These are phyloP conservation scores for Aureobasidium leucospermi DNA, from an alignment of 2,329 filamentous ascomycete genomes.

Conservation along the genomic window DNA sequence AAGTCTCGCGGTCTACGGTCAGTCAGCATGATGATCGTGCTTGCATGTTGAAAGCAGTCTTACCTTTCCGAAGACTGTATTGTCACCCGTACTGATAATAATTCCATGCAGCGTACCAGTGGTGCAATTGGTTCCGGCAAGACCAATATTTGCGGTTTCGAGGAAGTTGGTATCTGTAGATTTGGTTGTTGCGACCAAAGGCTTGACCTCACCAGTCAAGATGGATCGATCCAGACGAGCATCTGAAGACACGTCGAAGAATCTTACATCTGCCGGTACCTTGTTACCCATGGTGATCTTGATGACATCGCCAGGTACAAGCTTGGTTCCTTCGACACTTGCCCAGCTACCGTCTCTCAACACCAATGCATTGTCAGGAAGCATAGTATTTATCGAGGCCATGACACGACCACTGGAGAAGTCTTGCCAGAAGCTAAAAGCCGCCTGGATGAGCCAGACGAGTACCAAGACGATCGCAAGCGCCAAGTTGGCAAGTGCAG, in stretches of 20 bases:
- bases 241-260: constrained; percentile 61
- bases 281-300: constrained; percentile 65
- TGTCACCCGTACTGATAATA: constrained; percentile 64
- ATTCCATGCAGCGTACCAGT: constrained; percentile 60
- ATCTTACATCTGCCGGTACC: constrained; percentile 64
- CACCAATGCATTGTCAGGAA: constrained; percentile 64
- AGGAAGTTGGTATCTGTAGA: constrained; percentile 66
- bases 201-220: constrained; percentile 49
- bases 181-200: constrained; percentile 55
- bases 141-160: constrained; percentile 66
- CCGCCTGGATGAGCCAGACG: constrained; percentile 55
- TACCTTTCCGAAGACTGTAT: constrained; percentile 65
- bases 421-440: constrained; percentile 56
- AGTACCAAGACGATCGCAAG: constrained; percentile 65
- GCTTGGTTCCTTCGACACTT: constrained; percentile 35
- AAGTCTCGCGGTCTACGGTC: constrained; percentile 51
- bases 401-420: constrained; percentile 72
- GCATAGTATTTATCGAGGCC: constrained; percentile 71
- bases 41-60: neutral
- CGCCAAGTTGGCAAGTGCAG: constrained; percentile 61
- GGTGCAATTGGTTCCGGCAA: constrained; percentile 74
- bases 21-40: neutral
- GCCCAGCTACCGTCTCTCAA: constrained; percentile 51
- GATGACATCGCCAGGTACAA: constrained; percentile 67
- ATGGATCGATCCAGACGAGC: constrained; percentile 67